These are phyloP conservation scores for Colletotrichum abscissum DNA, from an alignment of 2,329 filamentous ascomycete genomes.

Conservation along the genomic window DNA sequence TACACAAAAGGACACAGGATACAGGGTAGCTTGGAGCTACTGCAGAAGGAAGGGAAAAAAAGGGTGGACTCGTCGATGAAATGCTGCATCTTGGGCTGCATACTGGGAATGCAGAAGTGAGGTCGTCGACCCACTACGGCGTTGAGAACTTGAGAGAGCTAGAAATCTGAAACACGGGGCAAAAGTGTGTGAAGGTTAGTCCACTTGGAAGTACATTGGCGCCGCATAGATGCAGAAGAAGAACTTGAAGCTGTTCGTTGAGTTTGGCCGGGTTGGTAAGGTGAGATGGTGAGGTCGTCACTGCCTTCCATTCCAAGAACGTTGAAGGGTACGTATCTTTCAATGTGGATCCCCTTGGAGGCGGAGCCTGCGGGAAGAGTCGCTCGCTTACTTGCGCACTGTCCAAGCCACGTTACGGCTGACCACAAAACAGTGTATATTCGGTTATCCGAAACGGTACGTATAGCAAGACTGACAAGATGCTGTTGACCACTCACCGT, in stretches of 20 bases:
- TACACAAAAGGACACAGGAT: background rate
- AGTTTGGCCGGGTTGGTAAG: background rate
- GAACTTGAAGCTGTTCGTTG: background rate
- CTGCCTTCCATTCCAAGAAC: no score
- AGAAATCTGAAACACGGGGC: constrained; percentile 30
- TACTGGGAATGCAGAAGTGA: constrained; percentile 2
- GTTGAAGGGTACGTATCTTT: background rate
- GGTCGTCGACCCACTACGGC: constrained; percentile 12
- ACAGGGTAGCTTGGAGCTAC: background rate
- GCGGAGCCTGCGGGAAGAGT: constrained; percentile 3
- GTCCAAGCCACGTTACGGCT: background rate
- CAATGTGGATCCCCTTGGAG: background rate
- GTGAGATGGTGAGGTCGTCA: background rate
- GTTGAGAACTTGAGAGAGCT: constrained; percentile 18
- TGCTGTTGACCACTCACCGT: constrained; percentile 25
- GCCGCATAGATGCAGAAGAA: constrained; percentile 11
- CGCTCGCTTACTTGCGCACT: constrained; percentile 4
- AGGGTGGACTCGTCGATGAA: background rate
- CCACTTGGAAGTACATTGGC: background rate
- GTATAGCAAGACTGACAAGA: background rate
- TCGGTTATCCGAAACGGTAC: no score
- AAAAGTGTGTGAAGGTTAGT: background rate
- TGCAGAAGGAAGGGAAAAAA: constrained; percentile 1
- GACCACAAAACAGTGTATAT: background rate
- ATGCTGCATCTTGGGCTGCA: constrained; percentile 9